Evolutionary conservation across 2,329 filamentous ascomycete species (phyloP), one percentile per base, ranked within the genome.

Genomic region (Phialophora tarda): DNA sequence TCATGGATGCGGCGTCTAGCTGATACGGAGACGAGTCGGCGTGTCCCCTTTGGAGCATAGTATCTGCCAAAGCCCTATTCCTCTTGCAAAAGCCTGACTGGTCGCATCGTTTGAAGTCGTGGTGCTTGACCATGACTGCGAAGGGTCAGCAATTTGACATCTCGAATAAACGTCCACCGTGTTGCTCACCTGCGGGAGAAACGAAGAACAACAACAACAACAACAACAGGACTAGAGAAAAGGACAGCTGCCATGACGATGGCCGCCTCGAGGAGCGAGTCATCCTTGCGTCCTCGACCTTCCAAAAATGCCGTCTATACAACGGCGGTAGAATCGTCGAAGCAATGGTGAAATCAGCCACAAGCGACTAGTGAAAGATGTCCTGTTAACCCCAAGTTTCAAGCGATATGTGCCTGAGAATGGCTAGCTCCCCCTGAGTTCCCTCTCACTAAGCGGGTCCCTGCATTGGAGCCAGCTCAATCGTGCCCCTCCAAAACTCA

Each of bases 61-160:
- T 83, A 79, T 98, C 93, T 76, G 95, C 95, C 77, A 91, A 93
- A 47, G 87, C 91, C 77, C 95, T 89, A 81, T 98, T 98, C 71
- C 95, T 91, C 77, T 93, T 95, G 82, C 95, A 99, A 83, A 99
- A 99, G 74, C 95, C 95, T 4, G 94, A 95, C 77, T 99, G 94
- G 72, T 91, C 83, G 82, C 95, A 99, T 74, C 91, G 97, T 77
- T 98, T 99, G 85, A 98, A 99, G 78, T 96, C 93, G 74, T 97
- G 89, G 77, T 97, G 91, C 82, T 99, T 99, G 60, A 99, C 95
- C 74, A 87, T 84, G 71, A 86, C 93, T 96, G 72, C 24, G 61
- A 41, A 30, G n/a, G 10, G 62, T 62, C 44, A 70, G 47, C 60
- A 66, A 53, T 11, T 55, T 10, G 14, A 17, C 30, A 21, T 17